These are phyloP conservation scores for Eremochloa ophiuroides DNA, from an alignment of 176 grass and related monocot species.

Conservation along the genomic window DNA sequence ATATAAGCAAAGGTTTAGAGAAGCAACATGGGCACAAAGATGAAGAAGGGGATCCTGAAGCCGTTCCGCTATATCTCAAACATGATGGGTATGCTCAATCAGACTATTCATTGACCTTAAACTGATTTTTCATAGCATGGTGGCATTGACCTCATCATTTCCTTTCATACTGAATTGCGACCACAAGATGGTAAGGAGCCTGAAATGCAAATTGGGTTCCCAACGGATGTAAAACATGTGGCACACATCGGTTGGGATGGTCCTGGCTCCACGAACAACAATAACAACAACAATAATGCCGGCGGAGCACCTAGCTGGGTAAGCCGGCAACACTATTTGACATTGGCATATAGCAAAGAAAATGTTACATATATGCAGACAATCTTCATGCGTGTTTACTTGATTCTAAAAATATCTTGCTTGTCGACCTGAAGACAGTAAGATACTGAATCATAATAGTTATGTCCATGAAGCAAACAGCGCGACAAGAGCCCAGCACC, in stretches of 20 bases:
- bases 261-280: conserved; percentile 9
- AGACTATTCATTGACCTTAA: neutral
- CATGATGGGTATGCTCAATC: conserved; percentile 57
- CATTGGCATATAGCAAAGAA: neutral
- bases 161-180: neutral
- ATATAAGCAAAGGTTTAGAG: neutral
- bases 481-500: neutral
- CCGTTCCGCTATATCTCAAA: conserved; percentile 78
- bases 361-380: neutral
- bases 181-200: conserved; percentile 55
- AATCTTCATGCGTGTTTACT: neutral
- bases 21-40: conserved; percentile 33
- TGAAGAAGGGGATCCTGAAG: conserved; percentile 79
- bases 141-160: neutral
- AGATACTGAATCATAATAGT: neutral
- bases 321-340: neutral
- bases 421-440: neutral
- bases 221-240: conserved; percentile 92
- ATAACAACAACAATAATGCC: neutral
- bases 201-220: conserved; percentile 81
- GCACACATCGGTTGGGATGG: conserved; percentile 86
- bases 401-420: neutral
- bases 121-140: neutral
- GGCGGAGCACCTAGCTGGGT: conserved; percentile 67
- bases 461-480: neutral